Base-by-base conservation (phyloP, 192 early-diverging fungal genomes). In the Funneliformis mosseae region DNA sequence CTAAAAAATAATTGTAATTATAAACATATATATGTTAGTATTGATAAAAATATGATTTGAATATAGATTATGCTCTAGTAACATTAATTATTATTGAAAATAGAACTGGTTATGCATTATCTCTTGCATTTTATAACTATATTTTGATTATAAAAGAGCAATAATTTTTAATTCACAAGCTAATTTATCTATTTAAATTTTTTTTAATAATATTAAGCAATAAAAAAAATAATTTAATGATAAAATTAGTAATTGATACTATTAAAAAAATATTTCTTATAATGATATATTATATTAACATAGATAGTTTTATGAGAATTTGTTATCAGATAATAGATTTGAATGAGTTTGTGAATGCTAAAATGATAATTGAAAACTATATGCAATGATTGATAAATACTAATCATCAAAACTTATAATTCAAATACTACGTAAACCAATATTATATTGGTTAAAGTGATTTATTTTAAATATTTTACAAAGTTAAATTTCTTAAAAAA, bases 31-130 rank as follows among this genome's bases (percentile, higher is more conserved):
- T n/a, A n/a, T n/a, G 14, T 48, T 2, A 14, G 46, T 43, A 28
- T 71, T n/a, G 41, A n/a, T 71, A 39, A 21, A 71, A 71, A 71
- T 71, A 48, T 14, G 46, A 48, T 48, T 48, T 48, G 14, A 48
- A 67, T 48, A 3, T 48, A 48, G 46, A 48, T 14, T 39, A 39
- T 6, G 69, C 69, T 12, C 69, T 39, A 71, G 69, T 71, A 38
- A 42, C 14, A 38, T 71, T 12, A 28, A 25, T 64, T 27, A 14
- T 64, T 64, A 11, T n/a, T 64, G 46, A 64, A 64, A 64, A 64
- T 64, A 64, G 18, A 59, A 23, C 63, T 6, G 33, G 33, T 43
- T 23, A 41, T 43, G 42, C 16, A 42, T 41, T n/a, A 71, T 39
- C 69, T 71, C 0, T 71, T 10, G 69, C 69, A 43, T 71, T 71